Base-by-base conservation (phyloP, 2,329 filamentous ascomycete genomes). In the Xylaria sp. region DNA sequence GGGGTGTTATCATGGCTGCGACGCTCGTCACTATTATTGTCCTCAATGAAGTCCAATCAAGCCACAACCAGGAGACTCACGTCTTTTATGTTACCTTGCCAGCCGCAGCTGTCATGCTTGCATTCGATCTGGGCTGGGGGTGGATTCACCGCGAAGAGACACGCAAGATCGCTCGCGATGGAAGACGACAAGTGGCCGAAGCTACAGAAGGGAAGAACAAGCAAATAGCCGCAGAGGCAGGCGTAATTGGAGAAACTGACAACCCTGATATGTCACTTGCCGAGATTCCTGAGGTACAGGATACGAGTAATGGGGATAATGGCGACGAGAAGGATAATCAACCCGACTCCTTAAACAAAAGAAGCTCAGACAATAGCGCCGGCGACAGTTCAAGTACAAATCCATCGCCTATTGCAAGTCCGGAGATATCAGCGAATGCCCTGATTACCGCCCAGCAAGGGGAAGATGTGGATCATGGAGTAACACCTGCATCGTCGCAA, bases 41-140 rank as follows among this genome's bases (percentile, higher is more conserved):
- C 0, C 76, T 93, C 33, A 93, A 93, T 60, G 91, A 71, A 36
- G 51, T 91, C 1, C 83, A 86, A 0, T 87, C 84, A 31, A 79
- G 85, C 12, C 82, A 78, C 0, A 83, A 79, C 0, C 81, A 84
- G 0, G 82, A 88, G 46, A 81, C 84, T 54, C 89, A 87, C 0
- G 90, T 93, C 0, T 93, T 86, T 69, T 93, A 85, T 80, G 87
- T 93, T 0, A 93, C 91, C 0, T 75, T 92, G 2, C 91, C 91
- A 1, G 91, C 89, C 0, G 90, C 91, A 0, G 82, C 89, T 33
- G 79, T 93, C 60, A 90, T 92, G 86, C 86, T 93, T 54, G 86
- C 84, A 73, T 93, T 89, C 85, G 91, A 94, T 72, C 48, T 93
- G 6, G 80, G 73, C 0, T 88, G 85, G 68, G 91, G 91, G 0